These are phyloP conservation scores for Nematocida sp. DNA, from an alignment of 371 early-diverging fungal species.

Conservation along the genomic window DNA sequence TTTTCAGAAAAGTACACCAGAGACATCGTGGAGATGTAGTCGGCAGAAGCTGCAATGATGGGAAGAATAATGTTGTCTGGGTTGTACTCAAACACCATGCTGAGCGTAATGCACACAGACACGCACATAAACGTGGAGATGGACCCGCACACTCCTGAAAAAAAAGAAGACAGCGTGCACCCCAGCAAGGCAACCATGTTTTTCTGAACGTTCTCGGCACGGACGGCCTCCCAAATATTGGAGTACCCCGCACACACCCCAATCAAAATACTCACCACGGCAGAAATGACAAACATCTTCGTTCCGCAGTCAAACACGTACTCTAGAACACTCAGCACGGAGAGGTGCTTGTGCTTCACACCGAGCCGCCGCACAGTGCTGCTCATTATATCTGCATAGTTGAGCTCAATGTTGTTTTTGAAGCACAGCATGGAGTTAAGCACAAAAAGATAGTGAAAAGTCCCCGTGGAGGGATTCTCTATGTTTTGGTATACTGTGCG, in stretches of 20 bases:
- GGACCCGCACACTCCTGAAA: slow-evolving; percentile 56
- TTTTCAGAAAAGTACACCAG: slow-evolving; percentile 51
- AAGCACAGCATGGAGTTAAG: slow-evolving; percentile 64
- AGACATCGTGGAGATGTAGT: slow-evolving; percentile 51
- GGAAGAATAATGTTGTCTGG: slow-evolving; percentile 64
- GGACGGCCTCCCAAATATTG: slow-evolving; percentile 13
- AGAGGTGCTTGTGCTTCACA: background rate
- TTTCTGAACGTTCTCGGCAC: background rate
- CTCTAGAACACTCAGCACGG: slow-evolving; percentile 5
- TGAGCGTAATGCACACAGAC: slow-evolving; percentile 46
- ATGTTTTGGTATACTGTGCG: slow-evolving; percentile 32
- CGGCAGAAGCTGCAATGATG: slow-evolving; percentile 56
- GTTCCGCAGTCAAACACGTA: slow-evolving; percentile 60
- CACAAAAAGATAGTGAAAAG: slow-evolving; percentile 60
- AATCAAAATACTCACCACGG: slow-evolving; percentile 53
- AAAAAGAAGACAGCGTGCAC: slow-evolving; percentile 42
- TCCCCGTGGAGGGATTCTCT: background rate
- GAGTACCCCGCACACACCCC: slow-evolving; percentile 53
- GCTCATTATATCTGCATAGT: slow-evolving; percentile 57
- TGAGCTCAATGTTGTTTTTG: slow-evolving; percentile 64
- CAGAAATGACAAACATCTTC: slow-evolving; percentile 57
- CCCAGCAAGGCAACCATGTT: background rate
- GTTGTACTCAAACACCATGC: slow-evolving; percentile 47
- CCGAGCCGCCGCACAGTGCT: slow-evolving; percentile 8
- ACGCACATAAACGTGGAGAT: slow-evolving; percentile 57